These are phyloP conservation scores for Starmerella stellata DNA, from an alignment of 805 yeast species.

Conservation along the genomic window DNA sequence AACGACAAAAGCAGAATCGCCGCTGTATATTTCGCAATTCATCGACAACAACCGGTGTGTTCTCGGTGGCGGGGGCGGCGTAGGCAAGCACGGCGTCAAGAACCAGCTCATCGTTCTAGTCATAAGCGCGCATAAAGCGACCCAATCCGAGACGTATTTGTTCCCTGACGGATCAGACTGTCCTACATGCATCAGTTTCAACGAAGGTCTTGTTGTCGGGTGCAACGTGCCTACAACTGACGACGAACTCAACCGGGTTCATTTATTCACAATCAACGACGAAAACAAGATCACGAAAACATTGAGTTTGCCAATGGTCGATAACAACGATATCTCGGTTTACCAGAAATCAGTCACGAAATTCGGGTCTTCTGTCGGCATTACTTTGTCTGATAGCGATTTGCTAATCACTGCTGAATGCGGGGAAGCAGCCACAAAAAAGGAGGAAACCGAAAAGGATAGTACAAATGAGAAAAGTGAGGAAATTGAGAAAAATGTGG, in stretches of 20 bases:
- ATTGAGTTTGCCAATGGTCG: slow-evolving; percentile 2
- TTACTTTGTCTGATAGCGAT: neutral
- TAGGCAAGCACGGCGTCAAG: slow-evolving; percentile 73
- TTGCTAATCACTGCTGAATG: too few relatives aligned
- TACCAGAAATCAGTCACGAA: slow-evolving; percentile 12
- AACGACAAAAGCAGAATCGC: slow-evolving; percentile 24
- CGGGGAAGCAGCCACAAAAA: too few relatives aligned
- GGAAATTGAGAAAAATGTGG: too few relatives aligned
- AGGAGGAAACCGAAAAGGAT: too few relatives aligned
- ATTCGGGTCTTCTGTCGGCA: neutral
- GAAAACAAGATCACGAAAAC: slow-evolving; percentile 1
- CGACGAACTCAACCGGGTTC: too few relatives aligned
- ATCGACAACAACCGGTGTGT: slow-evolving; percentile 40
- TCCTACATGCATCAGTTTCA: slow-evolving; percentile 49
- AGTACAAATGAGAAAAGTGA: too few relatives aligned
- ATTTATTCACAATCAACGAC: too few relatives aligned
- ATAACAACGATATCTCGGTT: slow-evolving; percentile 3
- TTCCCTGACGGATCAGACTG: slow-evolving; percentile 43
- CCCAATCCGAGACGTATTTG: slow-evolving; percentile 8
- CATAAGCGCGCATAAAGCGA: slow-evolving; percentile 3
- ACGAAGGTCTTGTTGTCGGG: slow-evolving; percentile 29
- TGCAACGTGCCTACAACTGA: slow-evolving; percentile 11
- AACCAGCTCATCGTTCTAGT: slow-evolving; percentile 38
- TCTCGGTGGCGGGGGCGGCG: slow-evolving; percentile 92
- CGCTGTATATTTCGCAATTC: slow-evolving; percentile 65